Conservation (phyloP, 345 rosid genomes). For the Limnanthes douglasii region DNA sequence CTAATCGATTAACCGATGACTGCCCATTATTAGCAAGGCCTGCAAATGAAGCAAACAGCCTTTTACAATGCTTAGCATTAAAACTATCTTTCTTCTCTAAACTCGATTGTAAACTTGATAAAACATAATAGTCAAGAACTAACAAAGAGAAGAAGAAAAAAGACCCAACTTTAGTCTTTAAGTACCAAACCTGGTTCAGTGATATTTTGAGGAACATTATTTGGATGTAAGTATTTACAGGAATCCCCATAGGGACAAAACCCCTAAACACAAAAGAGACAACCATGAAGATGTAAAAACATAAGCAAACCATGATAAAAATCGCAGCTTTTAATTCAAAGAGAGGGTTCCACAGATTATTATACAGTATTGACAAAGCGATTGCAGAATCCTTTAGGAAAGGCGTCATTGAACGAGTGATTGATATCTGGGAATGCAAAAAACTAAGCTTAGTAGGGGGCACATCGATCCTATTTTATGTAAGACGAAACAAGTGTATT, state of each 20-base stretch:
- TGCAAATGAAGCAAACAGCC: conserved; percentile 3
- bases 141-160: neutral
- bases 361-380: conserved; percentile 46
- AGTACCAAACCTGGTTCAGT: neutral
- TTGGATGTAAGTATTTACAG: conserved; percentile 62
- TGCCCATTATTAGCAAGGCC: conserved; percentile 8
- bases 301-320: neutral
- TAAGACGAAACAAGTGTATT: conserved; percentile 2
- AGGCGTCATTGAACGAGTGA: conserved; percentile 14
- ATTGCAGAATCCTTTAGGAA: conserved; percentile 38
- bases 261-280: conserved; percentile 24
- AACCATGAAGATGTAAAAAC: conserved; percentile 3
- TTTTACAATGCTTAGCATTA: too few species aligned
- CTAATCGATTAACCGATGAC: conserved; percentile 1
- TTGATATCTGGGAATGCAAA: conserved; percentile 9
- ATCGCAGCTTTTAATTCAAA: neutral
- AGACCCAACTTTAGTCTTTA: neutral
- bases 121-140: neutral
- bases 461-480: neutral
- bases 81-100: neutral
- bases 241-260: conserved; percentile 77
- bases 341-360: neutral
- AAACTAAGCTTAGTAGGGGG: neutral
- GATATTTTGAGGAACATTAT: conserved; percentile 8
- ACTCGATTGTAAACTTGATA: neutral